Evolutionary conservation across 1,284 basidiomycete genomes (phyloP).

Genomic region (Coniferiporia weirii): DNA sequence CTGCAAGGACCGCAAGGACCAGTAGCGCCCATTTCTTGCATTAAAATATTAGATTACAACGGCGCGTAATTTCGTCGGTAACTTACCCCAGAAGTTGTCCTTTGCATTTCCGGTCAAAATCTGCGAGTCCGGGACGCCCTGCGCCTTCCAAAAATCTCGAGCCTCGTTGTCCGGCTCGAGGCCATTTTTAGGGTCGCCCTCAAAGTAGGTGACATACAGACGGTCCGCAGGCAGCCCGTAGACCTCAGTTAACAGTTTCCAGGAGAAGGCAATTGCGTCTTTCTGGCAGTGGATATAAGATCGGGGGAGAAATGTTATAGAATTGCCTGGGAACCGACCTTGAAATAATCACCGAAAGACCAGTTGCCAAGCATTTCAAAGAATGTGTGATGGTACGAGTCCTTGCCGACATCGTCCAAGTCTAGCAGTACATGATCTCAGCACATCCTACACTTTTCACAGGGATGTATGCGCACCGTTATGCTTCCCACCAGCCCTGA

Average conservation of each 20-base stretch:
- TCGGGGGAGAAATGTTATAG: slow-evolving; percentile 1
- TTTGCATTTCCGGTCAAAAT: slow-evolving; percentile 93
- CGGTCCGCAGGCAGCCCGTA: slow-evolving; percentile 88
- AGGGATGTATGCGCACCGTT: slow-evolving; percentile 57
- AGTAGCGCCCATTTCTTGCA: slow-evolving; percentile 92
- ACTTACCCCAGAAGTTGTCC: slow-evolving; percentile 97
- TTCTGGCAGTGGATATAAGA: slow-evolving; percentile 43
- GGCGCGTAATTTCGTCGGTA: background rate
- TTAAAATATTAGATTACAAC: slow-evolving; percentile 12
- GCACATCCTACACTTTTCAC: slow-evolving; percentile 14
- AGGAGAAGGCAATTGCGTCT: slow-evolving; percentile 90
- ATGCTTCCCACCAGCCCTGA: slow-evolving; percentile 97
- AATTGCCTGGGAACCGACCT: slow-evolving; percentile 45
- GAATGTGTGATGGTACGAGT: slow-evolving; percentile 96
- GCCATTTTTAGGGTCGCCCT: slow-evolving; percentile 85
- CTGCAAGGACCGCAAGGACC: slow-evolving; percentile 97
- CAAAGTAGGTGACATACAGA: slow-evolving; percentile 97
- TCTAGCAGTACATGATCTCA: slow-evolving; percentile 42
- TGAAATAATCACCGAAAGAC: slow-evolving; percentile 99
- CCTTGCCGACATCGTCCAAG: slow-evolving; percentile 97
- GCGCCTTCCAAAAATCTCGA: slow-evolving; percentile 79
- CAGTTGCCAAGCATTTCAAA: slow-evolving; percentile 99
- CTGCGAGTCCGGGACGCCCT: slow-evolving; percentile 86
- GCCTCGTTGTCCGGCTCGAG: slow-evolving; percentile 88
- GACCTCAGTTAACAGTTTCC: slow-evolving; percentile 89